These are phyloP conservation scores for Macrophomina tecta DNA, from an alignment of 2,329 filamentous ascomycete genomes.

Conservation along the genomic window DNA sequence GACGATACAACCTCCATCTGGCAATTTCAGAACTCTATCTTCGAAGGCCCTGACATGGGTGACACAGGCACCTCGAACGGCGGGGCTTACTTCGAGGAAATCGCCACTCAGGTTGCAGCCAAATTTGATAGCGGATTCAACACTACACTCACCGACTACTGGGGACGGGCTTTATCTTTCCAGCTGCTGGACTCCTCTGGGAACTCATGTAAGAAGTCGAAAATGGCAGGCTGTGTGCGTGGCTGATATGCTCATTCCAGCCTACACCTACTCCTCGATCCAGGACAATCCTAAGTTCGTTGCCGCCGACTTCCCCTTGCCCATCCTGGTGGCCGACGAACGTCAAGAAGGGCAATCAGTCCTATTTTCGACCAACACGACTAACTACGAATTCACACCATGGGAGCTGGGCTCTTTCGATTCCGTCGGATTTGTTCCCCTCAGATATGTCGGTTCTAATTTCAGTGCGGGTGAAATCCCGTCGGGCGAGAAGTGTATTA, in stretches of 20 bases:
- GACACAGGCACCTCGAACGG: conserved; percentile 60
- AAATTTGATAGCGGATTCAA: conserved; percentile 69
- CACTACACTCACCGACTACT: conserved; percentile 83
- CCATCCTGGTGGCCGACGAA: conserved; percentile 73
- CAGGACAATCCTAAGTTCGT: conserved; percentile 67
- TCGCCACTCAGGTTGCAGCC: conserved; percentile 62
- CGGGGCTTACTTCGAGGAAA: conserved; percentile 63
- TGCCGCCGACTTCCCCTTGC: conserved; percentile 70
- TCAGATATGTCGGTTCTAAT: conserved; percentile 74
- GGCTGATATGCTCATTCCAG: conserved; percentile 75
- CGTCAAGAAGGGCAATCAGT: conserved; percentile 62
- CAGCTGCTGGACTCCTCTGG: no score
- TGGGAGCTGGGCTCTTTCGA: conserved; percentile 82
- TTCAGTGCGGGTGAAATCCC: conserved; percentile 69
- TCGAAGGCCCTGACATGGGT: conserved; percentile 60
- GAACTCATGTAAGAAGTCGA: no score
- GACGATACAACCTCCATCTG: conserved; percentile 42
- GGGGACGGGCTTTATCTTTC: conserved; percentile 81
- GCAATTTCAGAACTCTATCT: conserved; percentile 66
- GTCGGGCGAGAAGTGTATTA: conserved; percentile 66
- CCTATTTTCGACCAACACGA: conserved; percentile 69
- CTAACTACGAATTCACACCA: conserved; percentile 78
- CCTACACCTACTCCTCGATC: conserved; percentile 84
- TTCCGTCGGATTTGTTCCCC: conserved; percentile 74
- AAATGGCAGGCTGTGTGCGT: no score